Evolutionary conservation across 75 land plant species (phyloP), one percentile per base, ranked within the genome.

Genomic region (Larix kaempferi): DNA sequence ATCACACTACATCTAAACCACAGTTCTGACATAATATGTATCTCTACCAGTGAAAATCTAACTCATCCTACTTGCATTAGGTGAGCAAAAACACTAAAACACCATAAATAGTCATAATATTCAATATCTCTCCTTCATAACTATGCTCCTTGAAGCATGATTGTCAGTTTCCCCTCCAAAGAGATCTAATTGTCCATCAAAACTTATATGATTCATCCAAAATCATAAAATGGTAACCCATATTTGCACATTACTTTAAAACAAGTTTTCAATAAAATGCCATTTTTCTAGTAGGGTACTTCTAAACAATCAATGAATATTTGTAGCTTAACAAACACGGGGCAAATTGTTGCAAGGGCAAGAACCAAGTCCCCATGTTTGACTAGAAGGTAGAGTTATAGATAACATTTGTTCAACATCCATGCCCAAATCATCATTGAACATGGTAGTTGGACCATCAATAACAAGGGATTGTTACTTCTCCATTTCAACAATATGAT

Each of bases 301-400:
- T 39, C n/a, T 29, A 29, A 21, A 44, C 52, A 37, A 21, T 67
- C 44, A 6, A 35, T 14, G 72, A 41, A 69, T 49, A 41, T 69
- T 69, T 19, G n/a, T 21, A 41, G 52, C 35, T 80, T 85, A 83
- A 39, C 83, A 82, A 27, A 80, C 89, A 69, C 78, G 85, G 12
- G 85, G 88, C 80, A 86, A 78, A 77, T 86, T 84, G 65, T 78
- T 86, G 87, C 93, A 91, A 13, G 83, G 65, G 59, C 84, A 89
- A n/a, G 84, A 84, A 62, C 84, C 78, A 33, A 81, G 76, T 49
- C 81, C 87, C 81, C 85, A 84, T n/a, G 44, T 57, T 62, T 72
- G 76, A 80, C 17, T 80, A 22, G 58, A 21, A 26, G 83, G 12
- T 35, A 76, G 76, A 56, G 54, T 63, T 6, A 27, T 75, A 35